Evolutionary conservation across 2,329 filamentous ascomycete species (phyloP).

Genomic region (Didymellaceae sp.): DNA sequence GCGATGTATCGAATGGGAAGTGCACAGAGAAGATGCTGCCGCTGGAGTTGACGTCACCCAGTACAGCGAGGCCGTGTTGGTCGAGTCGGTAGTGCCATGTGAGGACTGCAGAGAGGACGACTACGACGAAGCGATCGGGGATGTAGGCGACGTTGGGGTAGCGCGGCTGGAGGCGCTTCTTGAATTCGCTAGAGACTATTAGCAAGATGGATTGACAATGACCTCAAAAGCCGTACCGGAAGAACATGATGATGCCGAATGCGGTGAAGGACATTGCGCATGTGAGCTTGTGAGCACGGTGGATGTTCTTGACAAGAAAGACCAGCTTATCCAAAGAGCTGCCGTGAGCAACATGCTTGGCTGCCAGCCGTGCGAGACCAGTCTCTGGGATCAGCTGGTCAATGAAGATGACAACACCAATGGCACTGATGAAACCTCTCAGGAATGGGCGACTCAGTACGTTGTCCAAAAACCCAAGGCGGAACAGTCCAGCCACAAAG

Average conservation of each 20-base stretch:
- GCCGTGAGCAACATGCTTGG: conserved; percentile 76
- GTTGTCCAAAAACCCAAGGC: conserved; percentile 91
- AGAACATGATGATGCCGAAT: conserved; percentile 89
- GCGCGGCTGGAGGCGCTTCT: conserved; percentile 78
- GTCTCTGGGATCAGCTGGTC: conserved; percentile 93
- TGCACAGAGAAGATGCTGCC: conserved; percentile 79
- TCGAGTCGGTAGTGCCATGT: conserved; percentile 82
- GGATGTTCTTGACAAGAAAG: conserved; percentile 74
- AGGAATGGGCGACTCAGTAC: conserved; percentile 92
- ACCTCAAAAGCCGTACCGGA: conserved; percentile 45
- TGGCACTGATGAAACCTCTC: conserved; percentile 94
- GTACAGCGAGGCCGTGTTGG: conserved; percentile 76
- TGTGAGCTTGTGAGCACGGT: conserved; percentile 75
- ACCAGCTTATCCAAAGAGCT: conserved; percentile 85
- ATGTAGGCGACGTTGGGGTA: conserved; percentile 84
- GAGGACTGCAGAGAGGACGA: conserved; percentile 81
- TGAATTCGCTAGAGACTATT: conserved; percentile 65
- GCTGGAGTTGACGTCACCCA: conserved; percentile 79
- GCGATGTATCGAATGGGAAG: conserved; percentile 79
- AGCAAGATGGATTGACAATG: neutral
- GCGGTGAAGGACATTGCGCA: conserved; percentile 77
- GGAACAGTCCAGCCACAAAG: conserved; percentile 81
- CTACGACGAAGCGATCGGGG: conserved; percentile 89
- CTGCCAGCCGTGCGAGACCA: conserved; percentile 73
- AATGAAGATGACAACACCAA: conserved; percentile 94